These are phyloP conservation scores for Auriscalpium vulgare DNA, from an alignment of 768 basidiomycete species.

Conservation along the genomic window DNA sequence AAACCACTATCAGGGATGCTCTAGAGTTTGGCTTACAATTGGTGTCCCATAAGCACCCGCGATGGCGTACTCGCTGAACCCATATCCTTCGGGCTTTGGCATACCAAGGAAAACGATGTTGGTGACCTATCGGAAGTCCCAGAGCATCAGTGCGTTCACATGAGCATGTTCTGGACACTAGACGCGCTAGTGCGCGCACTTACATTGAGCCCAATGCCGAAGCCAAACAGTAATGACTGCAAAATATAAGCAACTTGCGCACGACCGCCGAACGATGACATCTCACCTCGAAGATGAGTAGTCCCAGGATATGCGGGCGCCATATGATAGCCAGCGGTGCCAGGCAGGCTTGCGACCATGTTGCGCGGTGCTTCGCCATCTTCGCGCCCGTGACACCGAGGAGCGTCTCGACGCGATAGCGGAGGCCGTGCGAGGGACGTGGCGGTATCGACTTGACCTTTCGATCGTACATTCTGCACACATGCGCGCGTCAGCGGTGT, in stretches of 20 bases:
- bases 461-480: conserved; percentile 55
- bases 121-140: conserved; percentile 36
- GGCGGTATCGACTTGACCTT: conserved; percentile 33
- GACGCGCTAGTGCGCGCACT: background rate
- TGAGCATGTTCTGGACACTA: no score
- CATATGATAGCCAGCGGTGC: conserved; percentile 47
- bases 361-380: conserved; percentile 47
- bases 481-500: no score
- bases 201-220: conserved; percentile 54
- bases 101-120: conserved; percentile 54
- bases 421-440: conserved; percentile 25
- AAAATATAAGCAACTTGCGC: background rate
- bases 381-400: conserved; percentile 54
- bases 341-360: conserved; percentile 39
- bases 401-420: conserved; percentile 49
- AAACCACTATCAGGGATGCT: background rate
- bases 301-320: conserved; percentile 51
- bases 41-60: conserved; percentile 47
- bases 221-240: conserved; percentile 51
- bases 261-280: no score
- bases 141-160: background rate
- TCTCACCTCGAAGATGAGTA: conserved; percentile 46
- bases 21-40: conserved; percentile 29
- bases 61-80: conserved; percentile 38
- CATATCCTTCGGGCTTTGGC: conserved; percentile 45